Base-by-base conservation (phyloP, 441 rosid genomes). In the Syzygium malaccense region DNA sequence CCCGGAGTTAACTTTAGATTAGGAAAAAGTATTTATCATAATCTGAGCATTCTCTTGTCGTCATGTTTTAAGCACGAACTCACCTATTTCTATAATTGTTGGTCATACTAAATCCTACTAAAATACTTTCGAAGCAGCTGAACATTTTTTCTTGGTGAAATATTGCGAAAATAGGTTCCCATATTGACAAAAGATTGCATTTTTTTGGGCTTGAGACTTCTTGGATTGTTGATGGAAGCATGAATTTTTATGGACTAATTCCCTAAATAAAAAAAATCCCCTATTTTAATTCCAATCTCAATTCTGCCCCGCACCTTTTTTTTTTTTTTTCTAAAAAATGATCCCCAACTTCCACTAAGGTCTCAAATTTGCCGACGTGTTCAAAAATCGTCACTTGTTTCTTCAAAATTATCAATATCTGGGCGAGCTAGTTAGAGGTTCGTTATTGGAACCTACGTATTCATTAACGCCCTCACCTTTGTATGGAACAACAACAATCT, bases 311-410 rank as follows among this genome's bases (percentile, higher is more conserved):
- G 0, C 8, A 2, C 18, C 7, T 15, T 62, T 0, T n/a, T 15
- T 6, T 15, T 62, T 0, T n/a, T 15, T 6, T n/a, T 4, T n/a
- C 10, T 14, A 14, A 66, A 66, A 55, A 66, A 0, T 17, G 33
- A 32, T 4, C 1, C 25, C 13, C 1, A 0, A 32, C 45, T 66
- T 18, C 78, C 25, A 66, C 4, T 66, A 32, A 32, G 7, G 11
- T 32, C 45, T 25, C 78, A 66, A 66, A 8, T 66, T 8, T 62
- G 12, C 25, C 10, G 0, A 4, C 0, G 0, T 0, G 0, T 32
- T 2, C 5, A 32, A 66, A 66, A 32, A 9, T 8, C 0, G 7
- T 66, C 78, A 0, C 23, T 66, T 66, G 4, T 18, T 66, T 66
- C 4, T 4, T 18, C 4, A 4, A 66, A 18, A 32, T 19, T 4